A percentile compares a stretch with the other conserved stretches of the same genome.
These are phyloP conservation scores for Lipomyces anomalus DNA, from an alignment of 805 yeast genomes.

Conservation along the genomic window DNA sequence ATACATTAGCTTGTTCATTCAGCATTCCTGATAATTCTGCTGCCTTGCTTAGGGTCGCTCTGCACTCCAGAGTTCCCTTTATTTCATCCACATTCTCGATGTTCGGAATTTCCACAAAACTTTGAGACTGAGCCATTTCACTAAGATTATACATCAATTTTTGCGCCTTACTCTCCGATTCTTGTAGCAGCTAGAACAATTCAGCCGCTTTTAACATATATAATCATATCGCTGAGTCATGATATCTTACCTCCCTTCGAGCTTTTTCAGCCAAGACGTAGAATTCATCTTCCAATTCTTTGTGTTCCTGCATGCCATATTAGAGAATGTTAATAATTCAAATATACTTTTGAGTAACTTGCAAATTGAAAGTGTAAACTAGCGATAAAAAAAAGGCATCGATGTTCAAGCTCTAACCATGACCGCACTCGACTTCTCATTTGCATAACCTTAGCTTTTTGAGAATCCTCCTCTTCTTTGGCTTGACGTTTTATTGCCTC, in stretches of 20 bases:
- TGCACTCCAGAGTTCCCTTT: constrained; percentile 23
- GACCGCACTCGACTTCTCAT: constrained; percentile 36
- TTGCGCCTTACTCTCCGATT: constrained; percentile 18
- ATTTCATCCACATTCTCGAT: constrained; percentile 20
- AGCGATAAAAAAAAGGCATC: constrained; percentile 71
- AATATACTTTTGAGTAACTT: constrained; percentile 25
- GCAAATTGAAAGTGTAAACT: constrained; percentile 58
- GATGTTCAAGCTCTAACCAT: constrained; percentile 62
- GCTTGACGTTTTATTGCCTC: neutral
- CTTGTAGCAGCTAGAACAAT: constrained; percentile 25
- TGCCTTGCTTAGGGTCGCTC: constrained; percentile 11
- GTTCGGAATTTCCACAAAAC: constrained; percentile 26
- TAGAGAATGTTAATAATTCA: constrained; percentile 25
- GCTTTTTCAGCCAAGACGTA: constrained; percentile 58
- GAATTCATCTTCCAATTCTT: constrained; percentile 45
- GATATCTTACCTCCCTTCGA: constrained; percentile 38
- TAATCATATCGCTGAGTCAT: constrained; percentile 34
- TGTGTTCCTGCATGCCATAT: constrained; percentile 34
- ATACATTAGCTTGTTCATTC: constrained; percentile 46
- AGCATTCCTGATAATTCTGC: constrained; percentile 29
- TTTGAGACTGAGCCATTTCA: constrained; percentile 11
- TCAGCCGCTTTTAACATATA: constrained; percentile 35
- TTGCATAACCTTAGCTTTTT: constrained; percentile 7
- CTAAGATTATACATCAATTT: constrained; percentile 12
- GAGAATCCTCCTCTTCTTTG: constrained; percentile 6